A percentile compares a stretch with the other conserved stretches of the same genome.
These are phyloP conservation scores for Blastobotrys raffinosifermentans DNA, from an alignment of 1,139 yeast species.

Conservation along the genomic window DNA sequence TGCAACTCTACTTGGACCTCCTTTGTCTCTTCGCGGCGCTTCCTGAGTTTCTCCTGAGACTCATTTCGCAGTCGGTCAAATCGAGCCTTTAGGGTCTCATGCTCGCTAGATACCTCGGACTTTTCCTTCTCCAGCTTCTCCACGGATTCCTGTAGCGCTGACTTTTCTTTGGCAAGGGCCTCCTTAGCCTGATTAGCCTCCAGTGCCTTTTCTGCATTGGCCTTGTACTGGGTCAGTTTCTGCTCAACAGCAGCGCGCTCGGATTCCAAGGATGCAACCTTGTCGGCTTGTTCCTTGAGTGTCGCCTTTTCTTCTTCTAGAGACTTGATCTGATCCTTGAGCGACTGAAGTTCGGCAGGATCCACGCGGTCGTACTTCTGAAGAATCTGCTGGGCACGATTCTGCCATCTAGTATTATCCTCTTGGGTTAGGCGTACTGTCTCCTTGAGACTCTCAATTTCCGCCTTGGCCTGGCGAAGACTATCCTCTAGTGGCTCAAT, in stretches of 20 bases:
- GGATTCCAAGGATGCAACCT: background rate
- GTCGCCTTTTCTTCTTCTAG: background rate
- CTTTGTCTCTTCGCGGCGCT: constrained; percentile 22
- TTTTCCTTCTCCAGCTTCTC: constrained; percentile 8
- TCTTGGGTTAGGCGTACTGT: constrained; percentile 36
- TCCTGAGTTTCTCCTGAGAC: constrained; percentile 28
- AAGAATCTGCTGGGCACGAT: constrained; percentile 43
- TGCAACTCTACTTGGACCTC: constrained; percentile 21
- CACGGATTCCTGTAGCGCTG: background rate
- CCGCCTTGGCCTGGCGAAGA: constrained; percentile 35
- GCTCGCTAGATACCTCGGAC: constrained; percentile 6
- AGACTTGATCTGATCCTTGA: constrained; percentile 22
- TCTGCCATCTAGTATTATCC: constrained; percentile 49
- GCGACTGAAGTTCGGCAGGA: constrained; percentile 40
- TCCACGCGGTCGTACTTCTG: constrained; percentile 45
- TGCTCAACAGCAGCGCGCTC: constrained; percentile 2
- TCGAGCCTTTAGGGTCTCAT: constrained; percentile 14
- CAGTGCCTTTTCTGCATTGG: constrained; percentile 3
- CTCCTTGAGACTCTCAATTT: constrained; percentile 39
- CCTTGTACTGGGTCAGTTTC: constrained; percentile 4
- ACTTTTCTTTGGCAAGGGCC: constrained; percentile 2
- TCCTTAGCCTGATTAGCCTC: constrained; percentile 6
- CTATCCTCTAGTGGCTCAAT: constrained; percentile 36
- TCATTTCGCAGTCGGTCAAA: constrained; percentile 26
- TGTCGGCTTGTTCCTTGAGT: background rate